Conservation (phyloP, 345 rosid genomes). For the Populus davidiana region DNA sequence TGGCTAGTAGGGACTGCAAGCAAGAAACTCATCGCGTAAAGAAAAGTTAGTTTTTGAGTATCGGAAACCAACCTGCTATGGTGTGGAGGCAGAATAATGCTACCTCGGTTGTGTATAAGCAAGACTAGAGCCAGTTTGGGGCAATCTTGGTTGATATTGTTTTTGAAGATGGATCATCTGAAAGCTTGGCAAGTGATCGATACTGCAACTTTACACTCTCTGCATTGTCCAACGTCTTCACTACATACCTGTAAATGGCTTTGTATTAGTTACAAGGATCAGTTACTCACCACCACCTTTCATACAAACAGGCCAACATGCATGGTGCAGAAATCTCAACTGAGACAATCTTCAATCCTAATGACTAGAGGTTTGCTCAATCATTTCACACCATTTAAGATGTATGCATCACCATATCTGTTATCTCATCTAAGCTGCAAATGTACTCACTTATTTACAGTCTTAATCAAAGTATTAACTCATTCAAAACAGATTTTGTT, state of each 20-base stretch:
- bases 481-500: background rate
- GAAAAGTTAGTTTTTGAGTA: conserved; percentile 15
- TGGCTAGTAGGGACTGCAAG: conserved; percentile 12
- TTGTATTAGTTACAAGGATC: background rate
- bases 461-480: background rate
- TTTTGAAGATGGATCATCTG: conserved; percentile 41
- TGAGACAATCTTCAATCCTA: background rate
- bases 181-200: conserved; percentile 74
- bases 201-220: conserved; percentile 90
- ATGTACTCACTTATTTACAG: background rate
- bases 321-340: background rate
- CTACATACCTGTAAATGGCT: conserved; percentile 65
- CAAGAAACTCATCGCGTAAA: background rate
- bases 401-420: background rate
- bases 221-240: conserved; percentile 85
- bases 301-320: background rate
- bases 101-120: background rate
- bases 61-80: background rate
- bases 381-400: background rate
- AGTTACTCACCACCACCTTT: background rate
- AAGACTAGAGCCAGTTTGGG: conserved; percentile 54
- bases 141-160: conserved; percentile 49
- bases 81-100: background rate
- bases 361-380: background rate
- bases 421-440: background rate